Base-by-base conservation (phyloP, 495 filamentous ascomycete genomes). In the Penicillium soppii region DNA sequence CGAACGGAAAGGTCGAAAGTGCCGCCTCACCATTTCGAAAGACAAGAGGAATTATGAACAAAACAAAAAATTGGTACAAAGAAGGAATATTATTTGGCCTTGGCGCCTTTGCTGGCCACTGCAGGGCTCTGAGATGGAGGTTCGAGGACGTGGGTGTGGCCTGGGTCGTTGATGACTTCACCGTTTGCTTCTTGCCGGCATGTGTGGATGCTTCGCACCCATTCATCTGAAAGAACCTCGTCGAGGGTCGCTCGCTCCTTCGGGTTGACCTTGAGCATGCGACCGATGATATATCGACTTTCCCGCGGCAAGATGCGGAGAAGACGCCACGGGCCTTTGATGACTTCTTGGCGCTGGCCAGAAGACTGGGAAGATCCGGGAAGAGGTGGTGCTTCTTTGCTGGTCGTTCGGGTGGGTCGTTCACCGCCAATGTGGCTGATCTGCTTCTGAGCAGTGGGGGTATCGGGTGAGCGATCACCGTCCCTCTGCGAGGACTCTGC, bases 301-400 rank as follows among this genome's bases (percentile, higher is more conserved):
- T 97, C 94, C 53, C 94, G 81, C 7, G 94, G 94, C 3, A 98
- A 80, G 6, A 97, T 79, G 43, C 94, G 83, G n/a, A 98, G 79
- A 49, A 98, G 79, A 32, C 94, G 84, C 88, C 92, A 95, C 9
- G 95, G 95, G 0, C 94, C 94, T 61, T 90, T 91, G 60, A 97
- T 90, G 3, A 91, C 81, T 57, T 91, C 87, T 48, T 73, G 74
- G n/a, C 71, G 73, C 57, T 83, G 86, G 43, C 57, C 65, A 17
- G 47, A 49, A 23, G 70, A 56, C 25, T 53, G 54, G 37, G 58
- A 51, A 10, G 62, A 50, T 27, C 51, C 59, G 10, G 70, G 65
- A 39, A 75, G 69, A 9, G 70, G 73, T 13, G 71, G 72, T 19
- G 70, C 73, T 30, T 77, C 69, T 44, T 82, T 85, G 56, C 83